phyloP scores from a whole-genome alignment of 164 flowering plant genomes.

The Stephania cephalantha region DNA sequence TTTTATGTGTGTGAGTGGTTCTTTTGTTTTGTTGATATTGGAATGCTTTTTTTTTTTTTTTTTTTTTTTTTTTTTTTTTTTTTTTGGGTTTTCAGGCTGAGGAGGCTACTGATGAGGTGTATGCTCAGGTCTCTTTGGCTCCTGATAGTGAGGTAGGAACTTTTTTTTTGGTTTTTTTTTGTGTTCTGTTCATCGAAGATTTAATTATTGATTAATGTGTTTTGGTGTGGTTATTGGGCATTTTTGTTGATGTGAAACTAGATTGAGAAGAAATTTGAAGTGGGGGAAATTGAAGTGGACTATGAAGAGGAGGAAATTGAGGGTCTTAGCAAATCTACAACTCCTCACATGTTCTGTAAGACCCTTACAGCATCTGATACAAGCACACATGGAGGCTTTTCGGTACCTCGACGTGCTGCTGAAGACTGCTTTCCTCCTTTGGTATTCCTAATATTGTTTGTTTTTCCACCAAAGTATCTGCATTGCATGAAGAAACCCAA shows the following conservation, averaged over 20 bases:
- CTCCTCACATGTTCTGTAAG: slow-evolving; percentile 99
- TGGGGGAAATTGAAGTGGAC: slow-evolving; percentile 36
- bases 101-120: slow-evolving; percentile 73
- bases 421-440: slow-evolving; percentile 98
- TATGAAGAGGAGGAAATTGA: slow-evolving; percentile 50
- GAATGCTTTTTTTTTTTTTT: not conserved
- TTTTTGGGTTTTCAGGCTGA: slow-evolving; percentile 49
- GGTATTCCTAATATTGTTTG: slow-evolving; percentile 30
- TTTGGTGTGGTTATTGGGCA: not conserved
- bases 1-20: not conserved
- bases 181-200: not conserved
- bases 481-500: not conserved
- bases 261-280: slow-evolving; percentile 54
- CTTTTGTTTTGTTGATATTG: not conserved
- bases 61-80: not conserved
- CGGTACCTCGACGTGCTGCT: slow-evolving; percentile 97
- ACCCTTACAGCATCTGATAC: slow-evolving; percentile 99
- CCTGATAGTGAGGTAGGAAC: slow-evolving; percentile 61
- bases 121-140: slow-evolving; percentile 73
- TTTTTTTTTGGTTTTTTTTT: not conserved
- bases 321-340: slow-evolving; percentile 35
- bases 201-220: not conserved
- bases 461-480: not conserved
- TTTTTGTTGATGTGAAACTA: slow-evolving; percentile 8
- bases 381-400: slow-evolving; percentile 99